These are phyloP conservation scores for Pulveroboletus sp. DNA, from an alignment of 768 basidiomycete species.

Conservation along the genomic window DNA sequence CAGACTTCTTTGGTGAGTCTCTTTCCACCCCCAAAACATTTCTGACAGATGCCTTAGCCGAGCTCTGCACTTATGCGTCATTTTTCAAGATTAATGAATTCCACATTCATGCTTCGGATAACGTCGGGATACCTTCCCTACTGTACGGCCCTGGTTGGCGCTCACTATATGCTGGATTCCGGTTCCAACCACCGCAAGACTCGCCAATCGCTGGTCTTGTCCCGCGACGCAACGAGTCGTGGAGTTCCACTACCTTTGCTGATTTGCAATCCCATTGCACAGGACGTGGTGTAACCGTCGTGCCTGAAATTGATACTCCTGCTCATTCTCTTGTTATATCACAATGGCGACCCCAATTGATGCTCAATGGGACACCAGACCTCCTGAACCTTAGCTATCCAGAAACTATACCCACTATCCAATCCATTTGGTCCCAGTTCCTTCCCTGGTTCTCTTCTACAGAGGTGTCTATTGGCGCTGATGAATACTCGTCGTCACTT, in stretches of 20 bases:
- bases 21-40: background rate
- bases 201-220: slow-evolving; percentile 37
- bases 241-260: slow-evolving; percentile 31
- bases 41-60: slow-evolving; percentile 26
- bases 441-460: slow-evolving; percentile 37
- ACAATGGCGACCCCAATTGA: slow-evolving; percentile 45
- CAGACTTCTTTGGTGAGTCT: slow-evolving; percentile 35
- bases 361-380: slow-evolving; percentile 34
- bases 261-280: slow-evolving; percentile 37
- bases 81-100: slow-evolving; percentile 46
- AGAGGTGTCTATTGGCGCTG: slow-evolving; percentile 47
- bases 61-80: slow-evolving; percentile 42
- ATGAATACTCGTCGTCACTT: slow-evolving; percentile 38
- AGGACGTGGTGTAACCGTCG: slow-evolving; percentile 35
- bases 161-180: slow-evolving; percentile 40
- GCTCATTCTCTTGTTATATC: slow-evolving; percentile 44
- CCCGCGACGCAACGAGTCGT: slow-evolving; percentile 40
- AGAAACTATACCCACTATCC: slow-evolving; percentile 41
- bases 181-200: slow-evolving; percentile 35
- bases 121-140: slow-evolving; percentile 40
- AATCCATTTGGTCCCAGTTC: slow-evolving; percentile 41
- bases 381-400: slow-evolving; percentile 39
- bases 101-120: slow-evolving; percentile 43
- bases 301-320: slow-evolving; percentile 45
- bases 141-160: slow-evolving; percentile 39